Evolutionary conservation across 345 rosid species (phyloP).

Genomic region (Passiflora organensis): DNA sequence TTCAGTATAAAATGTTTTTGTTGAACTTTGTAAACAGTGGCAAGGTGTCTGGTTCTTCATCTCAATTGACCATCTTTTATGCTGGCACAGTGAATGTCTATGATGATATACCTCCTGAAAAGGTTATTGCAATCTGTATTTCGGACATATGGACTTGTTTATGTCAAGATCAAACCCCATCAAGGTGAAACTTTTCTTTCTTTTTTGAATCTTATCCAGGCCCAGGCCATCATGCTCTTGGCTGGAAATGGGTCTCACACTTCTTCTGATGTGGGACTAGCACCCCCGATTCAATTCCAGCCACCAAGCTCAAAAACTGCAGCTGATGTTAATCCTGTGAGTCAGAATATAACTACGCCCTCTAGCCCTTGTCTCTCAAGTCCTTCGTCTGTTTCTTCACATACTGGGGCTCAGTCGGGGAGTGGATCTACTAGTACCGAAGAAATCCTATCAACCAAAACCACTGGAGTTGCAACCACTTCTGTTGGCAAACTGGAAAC

Average conservation of each 20-base stretch:
- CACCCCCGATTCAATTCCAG: slow-evolving; percentile 33
- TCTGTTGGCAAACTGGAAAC: slow-evolving; percentile 35
- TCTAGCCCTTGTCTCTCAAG: slow-evolving; percentile 38
- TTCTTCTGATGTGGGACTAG: slow-evolving; percentile 23
- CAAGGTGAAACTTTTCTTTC: neutral
- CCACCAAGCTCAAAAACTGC: slow-evolving; percentile 28
- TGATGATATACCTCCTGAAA: slow-evolving; percentile 64
- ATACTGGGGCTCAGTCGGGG: slow-evolving; percentile 37
- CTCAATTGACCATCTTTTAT: slow-evolving; percentile 80
- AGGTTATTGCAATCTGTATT: slow-evolving; percentile 41
- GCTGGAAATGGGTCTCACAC: slow-evolving; percentile 53
- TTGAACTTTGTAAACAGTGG: slow-evolving; percentile 29
- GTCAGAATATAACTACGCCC: slow-evolving; percentile 26
- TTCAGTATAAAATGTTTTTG: neutral
- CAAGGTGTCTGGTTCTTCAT: slow-evolving; percentile 41
- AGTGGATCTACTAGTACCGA: slow-evolving; percentile 46
- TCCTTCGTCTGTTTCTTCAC: slow-evolving; percentile 56
- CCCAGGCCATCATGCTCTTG: slow-evolving; percentile 77
- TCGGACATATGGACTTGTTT: neutral
- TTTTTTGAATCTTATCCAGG: slow-evolving; percentile 40
- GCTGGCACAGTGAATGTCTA: slow-evolving; percentile 64
- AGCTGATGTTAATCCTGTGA: slow-evolving; percentile 22
- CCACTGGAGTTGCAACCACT: slow-evolving; percentile 29
- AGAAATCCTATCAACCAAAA: slow-evolving; percentile 32
- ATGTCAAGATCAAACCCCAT: too few species aligned